A percentile compares a stretch with the other conserved stretches of the same genome.
phyloP scores from a whole-genome alignment of 2,329 filamentous ascomycete genomes.

The Verticillium longisporum region DNA sequence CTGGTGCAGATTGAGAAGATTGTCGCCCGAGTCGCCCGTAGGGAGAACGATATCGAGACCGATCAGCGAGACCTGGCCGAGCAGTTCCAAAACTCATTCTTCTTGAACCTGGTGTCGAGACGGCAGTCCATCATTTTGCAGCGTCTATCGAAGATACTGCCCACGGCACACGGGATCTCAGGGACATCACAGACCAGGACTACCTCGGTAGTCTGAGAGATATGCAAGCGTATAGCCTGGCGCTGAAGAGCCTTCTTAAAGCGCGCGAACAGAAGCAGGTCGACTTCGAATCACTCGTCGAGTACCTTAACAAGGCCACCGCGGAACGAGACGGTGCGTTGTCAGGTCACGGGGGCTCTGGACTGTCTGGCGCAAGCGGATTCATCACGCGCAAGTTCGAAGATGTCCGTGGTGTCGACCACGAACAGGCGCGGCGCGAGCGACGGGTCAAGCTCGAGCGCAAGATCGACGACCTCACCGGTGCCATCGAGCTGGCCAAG shows the following conservation, averaged over 20 bases:
- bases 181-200: slow-evolving; percentile 90
- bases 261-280: slow-evolving; percentile 96
- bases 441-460: slow-evolving; percentile 85
- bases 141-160: slow-evolving; percentile 79
- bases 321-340: slow-evolving; percentile 75
- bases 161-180: slow-evolving; percentile 68
- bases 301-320: slow-evolving; percentile 89
- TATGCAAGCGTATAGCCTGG: slow-evolving; percentile 90
- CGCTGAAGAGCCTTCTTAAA: slow-evolving; percentile 81
- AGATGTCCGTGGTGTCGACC: slow-evolving; percentile 92
- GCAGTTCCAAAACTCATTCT: slow-evolving; percentile 88
- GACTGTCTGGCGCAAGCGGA: slow-evolving; percentile 68
- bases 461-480: slow-evolving; percentile 83
- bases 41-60: slow-evolving; percentile 78
- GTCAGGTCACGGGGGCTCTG: slow-evolving; percentile 47
- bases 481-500: slow-evolving; percentile 82
- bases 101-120: slow-evolving; percentile 81
- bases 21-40: slow-evolving; percentile 80
- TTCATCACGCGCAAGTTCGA: slow-evolving; percentile 94
- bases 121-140: slow-evolving; percentile 77
- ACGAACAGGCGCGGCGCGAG: slow-evolving; percentile 84
- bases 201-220: slow-evolving; percentile 89
- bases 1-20: slow-evolving; percentile 91
- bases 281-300: slow-evolving; percentile 91
- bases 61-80: slow-evolving; percentile 87